These are phyloP conservation scores for Lachnellula hyalina DNA, from an alignment of 2,329 filamentous ascomycete genomes.

Conservation along the genomic window DNA sequence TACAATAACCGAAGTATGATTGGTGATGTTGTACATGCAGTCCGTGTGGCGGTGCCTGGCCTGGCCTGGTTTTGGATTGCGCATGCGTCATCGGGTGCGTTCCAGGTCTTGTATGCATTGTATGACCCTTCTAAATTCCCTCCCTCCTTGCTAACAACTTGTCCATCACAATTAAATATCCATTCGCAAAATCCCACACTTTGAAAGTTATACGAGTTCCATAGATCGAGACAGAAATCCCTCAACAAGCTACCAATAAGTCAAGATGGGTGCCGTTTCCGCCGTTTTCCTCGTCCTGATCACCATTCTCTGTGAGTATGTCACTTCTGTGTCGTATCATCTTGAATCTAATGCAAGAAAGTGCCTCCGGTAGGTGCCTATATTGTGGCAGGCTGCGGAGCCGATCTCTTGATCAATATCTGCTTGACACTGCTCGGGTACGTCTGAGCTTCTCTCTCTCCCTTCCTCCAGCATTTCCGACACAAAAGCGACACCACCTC, in stretches of 20 bases:
- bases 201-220: background rate
- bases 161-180: background rate
- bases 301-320: constrained; percentile 39
- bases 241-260: background rate
- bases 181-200: background rate
- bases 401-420: constrained; percentile 40
- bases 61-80: no score
- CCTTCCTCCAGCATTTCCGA: background rate
- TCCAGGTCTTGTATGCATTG: background rate
- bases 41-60: no score
- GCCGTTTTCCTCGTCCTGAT: constrained; percentile 40
- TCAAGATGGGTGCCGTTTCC: constrained; percentile 31
- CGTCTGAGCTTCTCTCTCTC: constrained; percentile 19
- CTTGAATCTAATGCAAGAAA: constrained; percentile 1
- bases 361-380: constrained; percentile 38
- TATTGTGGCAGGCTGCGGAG: constrained; percentile 36
- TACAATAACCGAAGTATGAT: no score
- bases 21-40: background rate
- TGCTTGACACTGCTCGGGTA: constrained; percentile 35
- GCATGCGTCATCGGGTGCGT: no score
- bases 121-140: background rate
- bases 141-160: background rate
- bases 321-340: background rate
- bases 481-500: background rate
- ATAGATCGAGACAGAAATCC: background rate